These are phyloP conservation scores for Fonsecaea nubica DNA, from an alignment of 2,329 filamentous ascomycete genomes.

Conservation along the genomic window DNA sequence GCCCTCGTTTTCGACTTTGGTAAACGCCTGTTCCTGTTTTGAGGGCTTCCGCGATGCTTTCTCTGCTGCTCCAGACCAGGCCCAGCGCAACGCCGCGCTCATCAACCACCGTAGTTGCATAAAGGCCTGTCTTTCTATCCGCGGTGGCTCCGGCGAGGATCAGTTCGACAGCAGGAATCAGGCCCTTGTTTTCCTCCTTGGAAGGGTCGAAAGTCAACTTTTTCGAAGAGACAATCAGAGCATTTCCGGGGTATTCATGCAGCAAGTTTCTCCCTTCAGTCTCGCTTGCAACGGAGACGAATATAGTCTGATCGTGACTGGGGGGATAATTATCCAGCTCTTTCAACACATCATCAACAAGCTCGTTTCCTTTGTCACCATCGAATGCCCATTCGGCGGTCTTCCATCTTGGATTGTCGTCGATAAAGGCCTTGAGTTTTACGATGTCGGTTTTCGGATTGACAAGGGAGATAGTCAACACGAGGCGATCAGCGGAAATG, in stretches of 20 bases:
- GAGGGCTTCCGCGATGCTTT: slow-evolving; percentile 86
- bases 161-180: slow-evolving; percentile 72
- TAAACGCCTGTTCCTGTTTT: slow-evolving; percentile 85
- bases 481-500: slow-evolving; percentile 62
- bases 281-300: slow-evolving; percentile 42
- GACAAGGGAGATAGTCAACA: slow-evolving; percentile 57
- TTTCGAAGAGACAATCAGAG: slow-evolving; percentile 71
- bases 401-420: slow-evolving; percentile 43
- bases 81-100: slow-evolving; percentile 84
- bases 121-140: slow-evolving; percentile 81
- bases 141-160: slow-evolving; percentile 77
- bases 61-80: slow-evolving; percentile 90
- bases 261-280: slow-evolving; percentile 37
- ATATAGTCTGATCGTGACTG: slow-evolving; percentile 48
- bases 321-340: slow-evolving; percentile 45
- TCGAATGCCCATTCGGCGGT: slow-evolving; percentile 41
- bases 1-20: slow-evolving; percentile 89
- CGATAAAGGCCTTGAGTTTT: slow-evolving; percentile 50
- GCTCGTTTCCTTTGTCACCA: slow-evolving; percentile 45
- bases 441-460: slow-evolving; percentile 45
- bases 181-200: slow-evolving; percentile 61
- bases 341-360: slow-evolving; percentile 51
- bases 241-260: slow-evolving; percentile 44
- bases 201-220: slow-evolving; percentile 70
- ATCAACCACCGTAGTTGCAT: slow-evolving; percentile 90